A percentile compares a stretch with the other conserved stretches of the same genome.
These are phyloP conservation scores for Talaromyces trachyspermus DNA, from an alignment of 495 filamentous ascomycete species.

Conservation along the genomic window DNA sequence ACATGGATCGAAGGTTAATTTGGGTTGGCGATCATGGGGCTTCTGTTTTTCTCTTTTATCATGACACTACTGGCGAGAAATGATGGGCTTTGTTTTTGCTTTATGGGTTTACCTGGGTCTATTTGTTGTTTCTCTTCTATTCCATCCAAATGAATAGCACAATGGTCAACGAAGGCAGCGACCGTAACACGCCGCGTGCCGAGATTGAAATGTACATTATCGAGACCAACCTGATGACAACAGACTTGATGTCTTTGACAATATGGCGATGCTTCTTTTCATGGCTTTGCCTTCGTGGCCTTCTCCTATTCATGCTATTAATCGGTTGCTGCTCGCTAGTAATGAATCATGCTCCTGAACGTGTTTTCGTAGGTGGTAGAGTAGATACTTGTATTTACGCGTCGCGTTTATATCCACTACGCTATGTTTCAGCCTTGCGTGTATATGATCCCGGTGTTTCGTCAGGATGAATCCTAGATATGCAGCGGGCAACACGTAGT, in stretches of 20 bases:
- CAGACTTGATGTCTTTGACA: constrained; percentile 9
- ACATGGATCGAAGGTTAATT: constrained; percentile 18
- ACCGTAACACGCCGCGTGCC: too few relatives aligned
- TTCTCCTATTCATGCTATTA: too few relatives aligned
- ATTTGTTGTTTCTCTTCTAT: constrained; percentile 27
- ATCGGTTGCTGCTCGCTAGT: constrained; percentile 1
- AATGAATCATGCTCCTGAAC: too few relatives aligned
- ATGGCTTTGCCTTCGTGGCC: neutral
- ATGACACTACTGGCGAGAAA: constrained; percentile 44
- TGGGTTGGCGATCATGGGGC: constrained; percentile 45
- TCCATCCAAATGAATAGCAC: too few relatives aligned
- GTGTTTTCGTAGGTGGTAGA: neutral
- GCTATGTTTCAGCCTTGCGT: too few relatives aligned
- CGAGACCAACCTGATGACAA: constrained; percentile 6
- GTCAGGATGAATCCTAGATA: too few relatives aligned
- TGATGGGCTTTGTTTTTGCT: constrained; percentile 39
- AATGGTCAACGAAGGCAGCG: too few relatives aligned
- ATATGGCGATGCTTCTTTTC: constrained; percentile 10
- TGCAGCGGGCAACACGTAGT: too few relatives aligned
- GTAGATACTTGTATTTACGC: neutral
- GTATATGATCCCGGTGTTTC: too few relatives aligned
- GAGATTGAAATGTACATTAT: constrained; percentile 8
- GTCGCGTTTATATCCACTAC: neutral
- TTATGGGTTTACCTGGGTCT: constrained; percentile 11
- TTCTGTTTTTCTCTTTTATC: constrained; percentile 29